Evolutionary conservation across 352 stramenopile species (phyloP).

Genomic region (Blastocystis hominis): DNA sequence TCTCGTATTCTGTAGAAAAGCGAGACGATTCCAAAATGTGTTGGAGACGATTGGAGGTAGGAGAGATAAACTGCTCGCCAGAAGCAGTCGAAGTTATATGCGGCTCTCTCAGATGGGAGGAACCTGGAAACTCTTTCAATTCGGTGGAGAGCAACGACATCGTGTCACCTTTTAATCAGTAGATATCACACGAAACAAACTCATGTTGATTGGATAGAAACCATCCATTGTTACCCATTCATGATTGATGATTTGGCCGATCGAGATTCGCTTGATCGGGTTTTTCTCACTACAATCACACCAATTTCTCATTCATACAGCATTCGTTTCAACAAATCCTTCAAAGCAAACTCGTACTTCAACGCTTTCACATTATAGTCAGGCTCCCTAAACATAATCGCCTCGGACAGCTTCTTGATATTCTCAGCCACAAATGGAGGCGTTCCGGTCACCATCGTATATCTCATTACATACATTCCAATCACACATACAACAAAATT

Average conservation of each 20-base stretch:
- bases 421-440: slow-evolving; percentile 79
- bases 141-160: background rate
- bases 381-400: slow-evolving; percentile 75
- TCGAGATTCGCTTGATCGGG: slow-evolving; percentile 69
- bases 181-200: background rate
- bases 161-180: background rate
- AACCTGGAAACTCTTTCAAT: background rate
- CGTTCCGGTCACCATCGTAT: slow-evolving; percentile 68
- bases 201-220: slow-evolving; percentile 65
- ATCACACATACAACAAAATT: slow-evolving; percentile 34
- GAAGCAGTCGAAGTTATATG: background rate
- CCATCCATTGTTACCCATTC: slow-evolving; percentile 83
- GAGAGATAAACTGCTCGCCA: background rate
- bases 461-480: background rate
- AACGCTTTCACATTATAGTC: slow-evolving; percentile 71
- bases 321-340: slow-evolving; percentile 79
- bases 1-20: no score
- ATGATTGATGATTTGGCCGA: slow-evolving; percentile 75
- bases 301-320: slow-evolving; percentile 58
- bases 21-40: background rate
- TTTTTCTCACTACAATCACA: slow-evolving; percentile 67
- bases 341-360: slow-evolving; percentile 70
- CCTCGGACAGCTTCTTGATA: slow-evolving; percentile 74
- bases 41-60: background rate
- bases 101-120: background rate